Evolutionary conservation across 75 land plant genomes (phyloP), one percentile per base, ranked within the genome.

Genomic region (Sequoia sempervirens): DNA sequence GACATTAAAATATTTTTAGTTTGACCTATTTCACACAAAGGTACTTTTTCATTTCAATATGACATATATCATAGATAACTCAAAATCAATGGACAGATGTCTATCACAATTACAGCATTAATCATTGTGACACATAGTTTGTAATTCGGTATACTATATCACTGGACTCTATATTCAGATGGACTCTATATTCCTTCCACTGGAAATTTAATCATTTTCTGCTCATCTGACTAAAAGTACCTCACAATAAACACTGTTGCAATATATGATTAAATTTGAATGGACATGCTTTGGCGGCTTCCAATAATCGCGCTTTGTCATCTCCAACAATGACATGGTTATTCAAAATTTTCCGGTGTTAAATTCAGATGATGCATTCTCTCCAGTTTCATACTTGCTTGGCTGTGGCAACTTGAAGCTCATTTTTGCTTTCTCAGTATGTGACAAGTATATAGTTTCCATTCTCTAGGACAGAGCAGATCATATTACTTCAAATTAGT

Each of bases 131-230:
- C 37, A 64, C 28, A 32, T 2, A 13, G 37, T 69, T 69, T 4
- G 64, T 32, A 70, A 32, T 70, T 32, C 73, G 32, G 14, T 69
- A 30, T 69, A 30, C 13, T 30, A 30, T 69, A 69, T 32, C 73
- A 70, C 15, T 66, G 5, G 11, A 28, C 2, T 9, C 70, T n/a
- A n/a, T n/a, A n/a, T n/a, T n/a, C n/a, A n/a, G n/a, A n/a, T n/a
- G n/a, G n/a, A n/a, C n/a, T n/a, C n/a, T 30, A 70, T 30, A 70
- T 32, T 70, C 73, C 73, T 70, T 70, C 73, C 73, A 70, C 32
- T 70, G 32, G 73, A 32, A 32, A 32, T 12, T 12, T 11, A 12
- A 4, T 3, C 2, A 70, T 32, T 70, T 70, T 32, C 36, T 70
- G 73, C 8, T 70, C 73, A 70, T 12, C 15, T 32, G 1, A 13